phyloP scores from a whole-genome alignment of 345 rosid species.

The Alliaria petiolata region DNA sequence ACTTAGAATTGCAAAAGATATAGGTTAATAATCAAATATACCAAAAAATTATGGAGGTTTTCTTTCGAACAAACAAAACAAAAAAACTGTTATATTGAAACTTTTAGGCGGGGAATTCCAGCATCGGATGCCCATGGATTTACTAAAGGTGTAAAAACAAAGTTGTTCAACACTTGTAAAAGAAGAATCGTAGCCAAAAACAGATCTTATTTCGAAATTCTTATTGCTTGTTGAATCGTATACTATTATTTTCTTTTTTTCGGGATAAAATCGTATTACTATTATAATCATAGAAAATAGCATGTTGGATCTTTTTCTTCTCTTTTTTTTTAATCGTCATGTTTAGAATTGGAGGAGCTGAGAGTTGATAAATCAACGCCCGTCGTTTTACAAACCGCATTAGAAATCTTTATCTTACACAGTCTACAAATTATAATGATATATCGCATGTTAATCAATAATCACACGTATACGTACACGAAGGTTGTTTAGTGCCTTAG shows the following conservation, averaged over 20 bases:
- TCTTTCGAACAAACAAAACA: no score
- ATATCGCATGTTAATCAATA: background rate
- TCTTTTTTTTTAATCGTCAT: background rate
- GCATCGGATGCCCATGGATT: conserved; percentile 18
- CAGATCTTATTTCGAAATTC: background rate
- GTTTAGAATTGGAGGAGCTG: background rate
- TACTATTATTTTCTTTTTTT: no score
- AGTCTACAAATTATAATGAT: background rate
- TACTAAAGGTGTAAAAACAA: conserved; percentile 13
- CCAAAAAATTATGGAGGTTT: no score
- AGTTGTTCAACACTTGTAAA: conserved; percentile 15
- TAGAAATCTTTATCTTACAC: background rate
- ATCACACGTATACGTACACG: background rate
- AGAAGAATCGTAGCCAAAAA: background rate
- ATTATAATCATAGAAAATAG: background rate
- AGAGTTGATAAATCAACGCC: background rate
- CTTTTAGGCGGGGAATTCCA: conserved; percentile 17
- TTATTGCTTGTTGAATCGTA: background rate
- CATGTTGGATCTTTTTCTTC: background rate
- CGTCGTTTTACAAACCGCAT: background rate
- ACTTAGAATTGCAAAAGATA: no score
- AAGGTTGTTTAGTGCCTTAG: background rate
- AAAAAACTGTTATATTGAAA: background rate
- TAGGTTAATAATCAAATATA: no score
- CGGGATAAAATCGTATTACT: no score